Evolutionary conservation across 2,329 filamentous ascomycete genomes (phyloP), one percentile per base, ranked within the genome.

Genomic region (Penicillium brasilianum): DNA sequence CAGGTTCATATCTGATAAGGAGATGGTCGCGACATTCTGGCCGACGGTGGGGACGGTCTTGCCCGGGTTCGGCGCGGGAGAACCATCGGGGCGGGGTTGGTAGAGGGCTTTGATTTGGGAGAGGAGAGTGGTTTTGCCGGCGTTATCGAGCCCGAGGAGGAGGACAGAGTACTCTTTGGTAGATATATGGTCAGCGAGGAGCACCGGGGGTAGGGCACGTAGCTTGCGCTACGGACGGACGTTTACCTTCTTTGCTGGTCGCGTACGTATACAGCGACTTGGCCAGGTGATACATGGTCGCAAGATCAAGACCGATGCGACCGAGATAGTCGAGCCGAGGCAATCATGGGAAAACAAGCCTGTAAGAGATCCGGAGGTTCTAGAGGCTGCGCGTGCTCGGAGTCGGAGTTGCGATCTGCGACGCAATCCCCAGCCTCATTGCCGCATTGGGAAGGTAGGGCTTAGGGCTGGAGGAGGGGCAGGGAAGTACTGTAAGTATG

Each of bases 111-210:
- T 97, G 78, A 98, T 92, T 78, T 97, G 93, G 76, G 96, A 92
- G 79, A 97, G 93, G 75, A 98, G 93, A 28, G 95, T 98, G 43
- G 95, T 98, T 84, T 98, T 98, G 78, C 95, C 95, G 63, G 95
- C 95, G 76, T 98, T 98, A 83, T 98, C 95, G 74, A 98, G 91
- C 65, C 95, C 95, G 71, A 98, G 91, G 69, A 98, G 90, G 74
- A 98, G 92, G 73, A 97, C 92, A 22, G 94, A 97, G 84, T 97
- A 98, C 82, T 98, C 94, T 95, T 73, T 37, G 39, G 32, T 50
- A 30, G 28, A 37, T 41, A 32, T 3, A n/a, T n/a, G 18, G 52
- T 55, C 28, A 30, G 50, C 20, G 34, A 37, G 11, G 34, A 20
- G 49, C 18, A 14, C n/a, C 46, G 30, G 49, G 20, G 32, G 1